phyloP scores from a whole-genome alignment of 768 basidiomycete genomes.

The Tulasnella sp. region DNA sequence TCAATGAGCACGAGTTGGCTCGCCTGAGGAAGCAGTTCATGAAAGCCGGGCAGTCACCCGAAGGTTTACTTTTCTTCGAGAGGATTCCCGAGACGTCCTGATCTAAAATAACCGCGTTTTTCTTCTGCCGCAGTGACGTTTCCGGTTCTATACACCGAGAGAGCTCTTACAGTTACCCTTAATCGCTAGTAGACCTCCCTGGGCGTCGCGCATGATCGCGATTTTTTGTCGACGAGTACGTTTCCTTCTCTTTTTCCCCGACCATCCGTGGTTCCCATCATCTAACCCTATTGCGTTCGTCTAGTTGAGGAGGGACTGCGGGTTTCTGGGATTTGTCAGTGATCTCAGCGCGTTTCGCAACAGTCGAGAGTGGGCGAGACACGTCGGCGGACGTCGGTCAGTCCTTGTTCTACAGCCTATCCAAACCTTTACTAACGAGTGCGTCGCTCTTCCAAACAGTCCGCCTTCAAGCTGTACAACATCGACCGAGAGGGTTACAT shows the following conservation, averaged over 20 bases:
- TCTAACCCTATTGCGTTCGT: slow-evolving; percentile 18
- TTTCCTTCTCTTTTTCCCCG: slow-evolving; percentile 38
- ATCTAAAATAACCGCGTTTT: not conserved
- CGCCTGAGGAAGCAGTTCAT: slow-evolving; percentile 98
- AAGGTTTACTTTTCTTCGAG: not conserved
- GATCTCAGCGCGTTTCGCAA: slow-evolving; percentile 92
- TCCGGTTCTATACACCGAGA: slow-evolving; percentile 98
- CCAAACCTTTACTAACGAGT: slow-evolving; percentile 22
- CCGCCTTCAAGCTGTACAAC: slow-evolving; percentile 98
- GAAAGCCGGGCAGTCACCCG: slow-evolving; percentile 89
- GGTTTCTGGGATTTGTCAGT: slow-evolving; percentile 98
- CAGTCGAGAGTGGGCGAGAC: slow-evolving; percentile 91
- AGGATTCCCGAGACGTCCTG: not conserved
- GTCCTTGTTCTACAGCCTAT: not conserved
- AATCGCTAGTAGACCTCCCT: slow-evolving; percentile 96
- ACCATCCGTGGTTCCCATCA: not conserved
- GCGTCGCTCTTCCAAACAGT: slow-evolving; percentile 59
- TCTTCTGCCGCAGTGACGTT: slow-evolving; percentile 66
- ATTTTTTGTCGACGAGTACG: slow-evolving; percentile 99
- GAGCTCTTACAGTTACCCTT: slow-evolving; percentile 99
- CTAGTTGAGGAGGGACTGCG: slow-evolving; percentile 94
- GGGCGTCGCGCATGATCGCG: slow-evolving; percentile 94
- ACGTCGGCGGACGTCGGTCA: slow-evolving; percentile 90
- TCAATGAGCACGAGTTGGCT: slow-evolving; percentile 94
- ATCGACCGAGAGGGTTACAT: slow-evolving; percentile 97